Percentiles rank a stretch among this genome's conserved stretches.
Conservation (phyloP, 2,329 filamentous ascomycete species). For the Aspergillus ochraceus region DNA sequence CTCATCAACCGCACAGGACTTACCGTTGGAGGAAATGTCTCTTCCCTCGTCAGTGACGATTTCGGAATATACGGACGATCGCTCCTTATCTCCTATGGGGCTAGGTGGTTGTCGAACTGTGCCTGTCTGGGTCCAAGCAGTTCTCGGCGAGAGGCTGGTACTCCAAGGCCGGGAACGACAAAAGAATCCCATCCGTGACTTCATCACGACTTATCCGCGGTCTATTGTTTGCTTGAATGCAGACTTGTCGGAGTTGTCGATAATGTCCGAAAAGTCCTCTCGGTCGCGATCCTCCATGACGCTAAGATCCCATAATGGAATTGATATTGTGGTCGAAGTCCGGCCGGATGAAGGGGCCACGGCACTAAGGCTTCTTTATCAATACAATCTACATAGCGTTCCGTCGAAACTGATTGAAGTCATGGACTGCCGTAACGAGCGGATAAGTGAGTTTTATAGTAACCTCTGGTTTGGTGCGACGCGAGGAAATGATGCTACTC, state of each 20-base stretch:
- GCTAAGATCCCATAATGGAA: constrained; percentile 9
- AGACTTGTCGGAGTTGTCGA: constrained; percentile 4
- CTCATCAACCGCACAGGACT: constrained; percentile 54
- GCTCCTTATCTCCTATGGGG: background rate
- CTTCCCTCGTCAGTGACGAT: constrained; percentile 10
- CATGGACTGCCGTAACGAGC: constrained; percentile 88
- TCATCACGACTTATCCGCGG: constrained; percentile 5
- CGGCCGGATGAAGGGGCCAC: background rate
- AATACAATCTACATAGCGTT: constrained; percentile 83
- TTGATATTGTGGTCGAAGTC: constrained; percentile 12
- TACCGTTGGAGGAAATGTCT: constrained; percentile 9
- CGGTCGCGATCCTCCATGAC: background rate
- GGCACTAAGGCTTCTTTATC: constrained; percentile 78
- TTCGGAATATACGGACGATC: constrained; percentile 9
- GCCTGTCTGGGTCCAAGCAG: constrained; percentile 13
- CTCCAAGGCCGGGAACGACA: constrained; percentile 7
- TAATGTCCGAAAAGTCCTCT: background rate
- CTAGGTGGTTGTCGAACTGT: background rate
- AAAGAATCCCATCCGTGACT: constrained; percentile 13
- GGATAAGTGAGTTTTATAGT: constrained; percentile 98
- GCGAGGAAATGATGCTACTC: constrained; percentile 67
- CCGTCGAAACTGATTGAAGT: constrained; percentile 91
- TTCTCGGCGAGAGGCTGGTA: constrained; percentile 9
- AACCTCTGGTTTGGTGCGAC: constrained; percentile 90
- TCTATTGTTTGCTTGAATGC: constrained; percentile 3